These are phyloP conservation scores for Aspergillus heteromorphus DNA, from an alignment of 495 filamentous ascomycete genomes.

Conservation along the genomic window DNA sequence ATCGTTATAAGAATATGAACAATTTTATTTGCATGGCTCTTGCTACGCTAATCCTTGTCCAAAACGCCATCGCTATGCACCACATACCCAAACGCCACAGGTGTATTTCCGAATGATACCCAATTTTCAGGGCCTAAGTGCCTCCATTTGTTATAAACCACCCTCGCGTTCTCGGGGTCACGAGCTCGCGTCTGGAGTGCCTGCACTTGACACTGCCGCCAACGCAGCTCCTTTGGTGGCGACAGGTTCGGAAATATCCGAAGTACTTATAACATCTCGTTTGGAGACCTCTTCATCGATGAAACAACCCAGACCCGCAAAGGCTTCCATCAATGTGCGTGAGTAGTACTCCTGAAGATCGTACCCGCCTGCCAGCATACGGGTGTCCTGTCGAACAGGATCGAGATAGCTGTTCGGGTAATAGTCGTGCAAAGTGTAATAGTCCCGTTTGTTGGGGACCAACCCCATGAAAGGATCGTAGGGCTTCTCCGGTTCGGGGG, in stretches of 20 bases:
- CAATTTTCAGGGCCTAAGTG: not conserved
- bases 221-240: conserved; percentile 32
- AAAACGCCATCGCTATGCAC: conserved; percentile 53
- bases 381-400: conserved; percentile 50
- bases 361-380: conserved; percentile 75
- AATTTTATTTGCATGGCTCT: not conserved
- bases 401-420: conserved; percentile 66
- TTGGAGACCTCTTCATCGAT: conserved; percentile 67
- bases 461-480: conserved; percentile 88
- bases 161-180: not conserved
- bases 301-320: conserved; percentile 80
- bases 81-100: not conserved
- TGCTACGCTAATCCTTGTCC: not conserved
- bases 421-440: conserved; percentile 60
- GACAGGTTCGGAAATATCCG: conserved; percentile 15
- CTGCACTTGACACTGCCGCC: conserved; percentile 15
- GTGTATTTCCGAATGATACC: not conserved
- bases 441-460: conserved; percentile 55
- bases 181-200: not conserved
- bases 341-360: conserved; percentile 73
- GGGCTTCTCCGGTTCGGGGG: conserved; percentile 59
- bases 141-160: too few relatives aligned
- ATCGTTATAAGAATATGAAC: not conserved
- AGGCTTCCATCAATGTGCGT: conserved; percentile 79
- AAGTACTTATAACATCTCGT: conserved; percentile 25